Base-by-base conservation (phyloP, 1,284 basidiomycete species). In the Rhodotorula sp. region DNA sequence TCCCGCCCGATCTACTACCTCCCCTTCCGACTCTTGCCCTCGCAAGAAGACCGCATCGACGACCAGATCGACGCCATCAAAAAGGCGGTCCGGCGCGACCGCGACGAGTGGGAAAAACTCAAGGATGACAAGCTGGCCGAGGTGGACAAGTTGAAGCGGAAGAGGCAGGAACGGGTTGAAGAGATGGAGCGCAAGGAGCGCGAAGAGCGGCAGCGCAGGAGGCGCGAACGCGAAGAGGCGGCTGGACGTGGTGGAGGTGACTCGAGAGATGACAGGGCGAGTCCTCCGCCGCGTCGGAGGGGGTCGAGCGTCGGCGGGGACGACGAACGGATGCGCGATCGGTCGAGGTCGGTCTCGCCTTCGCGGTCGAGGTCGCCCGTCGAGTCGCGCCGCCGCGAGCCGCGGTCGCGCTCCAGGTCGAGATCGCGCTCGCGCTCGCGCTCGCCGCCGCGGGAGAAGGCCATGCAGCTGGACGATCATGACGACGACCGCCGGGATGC, bases 11-110 rank as follows among this genome's bases (percentile, higher is more conserved):
- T 78, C 44, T 78, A 75, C 66, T 78, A 78, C 65, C 71, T 76
- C 33, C 77, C 77, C 2, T 68, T 68, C 37, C 73, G 75, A 17
- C 66, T 78, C 15, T 62, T 77, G 49, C 73, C 71, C 5, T 69
- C 63, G n/a, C 77, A 78, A 62, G 76, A 75, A 51, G 74, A 78
- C 64, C 66, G 72, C 30, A 75, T 78, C 49, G 77, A 78, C 37
- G 72, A 74, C 45, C 72, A 74, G 48, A 57, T 74, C 57, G 69
- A 63, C 26, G 12, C 29, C 20, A 65, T 70, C 18, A 69, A 69
- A 54, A 60, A 55, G 20, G 49, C 53, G 42, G 64, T 69, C 18
- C 46, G 64, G 20, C n/a, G 22, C 6, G 68, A 76, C n/a, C 48
- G 62, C 26, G 66, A 64, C 12, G 66, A 37, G 29, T 72, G 68